phyloP scores from a whole-genome alignment of 495 filamentous ascomycete genomes.

The Corynascus novoguineensis region DNA sequence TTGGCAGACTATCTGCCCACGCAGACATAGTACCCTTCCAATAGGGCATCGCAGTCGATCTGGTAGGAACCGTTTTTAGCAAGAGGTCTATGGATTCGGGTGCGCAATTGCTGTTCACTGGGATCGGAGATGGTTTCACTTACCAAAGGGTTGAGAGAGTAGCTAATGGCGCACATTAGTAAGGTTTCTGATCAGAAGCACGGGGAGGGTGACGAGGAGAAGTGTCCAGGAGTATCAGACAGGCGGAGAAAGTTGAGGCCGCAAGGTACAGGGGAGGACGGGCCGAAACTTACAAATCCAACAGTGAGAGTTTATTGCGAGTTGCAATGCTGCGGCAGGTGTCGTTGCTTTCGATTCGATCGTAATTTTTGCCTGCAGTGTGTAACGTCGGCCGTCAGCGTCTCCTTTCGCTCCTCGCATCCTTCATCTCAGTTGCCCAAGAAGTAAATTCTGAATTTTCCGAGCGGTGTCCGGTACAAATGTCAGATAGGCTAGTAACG shows the following conservation, averaged over 20 bases:
- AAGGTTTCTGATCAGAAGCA: not conserved
- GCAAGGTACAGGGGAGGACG: no score
- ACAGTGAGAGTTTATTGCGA: constrained; percentile 10
- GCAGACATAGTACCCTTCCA: constrained; percentile 29
- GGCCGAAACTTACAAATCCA: constrained; percentile 22
- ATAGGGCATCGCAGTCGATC: constrained; percentile 29
- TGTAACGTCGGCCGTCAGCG: not conserved
- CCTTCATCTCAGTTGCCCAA: no score
- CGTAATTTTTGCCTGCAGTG: constrained; percentile 11
- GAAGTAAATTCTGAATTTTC: no score
- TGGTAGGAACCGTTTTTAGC: constrained; percentile 27
- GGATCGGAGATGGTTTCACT: constrained; percentile 12
- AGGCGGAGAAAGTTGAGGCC: no score
- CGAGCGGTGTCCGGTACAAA: not conserved
- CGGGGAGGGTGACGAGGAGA: no score
- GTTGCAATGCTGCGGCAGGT: constrained; percentile 17
- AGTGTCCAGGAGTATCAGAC: no score
- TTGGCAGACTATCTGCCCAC: constrained; percentile 18
- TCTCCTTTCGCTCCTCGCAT: not conserved
- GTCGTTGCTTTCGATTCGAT: constrained; percentile 5
- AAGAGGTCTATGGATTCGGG: constrained; percentile 15
- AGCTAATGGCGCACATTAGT: constrained; percentile 11
- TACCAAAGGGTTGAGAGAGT: constrained; percentile 26
- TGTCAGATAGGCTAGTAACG: not conserved
- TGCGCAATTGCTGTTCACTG: constrained; percentile 11